Evolutionary conservation across 495 filamentous ascomycete genomes (phyloP), one percentile per base, ranked within the genome.

Genomic region (Trichoderma asperelloides): DNA sequence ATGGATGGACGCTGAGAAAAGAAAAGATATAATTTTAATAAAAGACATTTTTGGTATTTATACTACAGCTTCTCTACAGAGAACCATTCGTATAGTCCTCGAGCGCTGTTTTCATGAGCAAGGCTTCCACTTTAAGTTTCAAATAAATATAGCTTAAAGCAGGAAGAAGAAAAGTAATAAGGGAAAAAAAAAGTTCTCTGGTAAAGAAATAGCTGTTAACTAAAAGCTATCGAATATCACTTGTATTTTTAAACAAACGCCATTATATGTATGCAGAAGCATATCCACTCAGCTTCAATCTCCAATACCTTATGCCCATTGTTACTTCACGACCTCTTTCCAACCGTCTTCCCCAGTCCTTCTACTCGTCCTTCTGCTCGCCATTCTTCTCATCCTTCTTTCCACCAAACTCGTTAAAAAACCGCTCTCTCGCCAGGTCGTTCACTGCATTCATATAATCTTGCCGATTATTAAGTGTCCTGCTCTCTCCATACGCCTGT

Each of bases 371-470:
- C 15, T 64, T 40, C 3, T 64, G 21, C 28, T 41, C 40, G 1
- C 18, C 62, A 23, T 64, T 64, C 21, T 40, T 12, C 62, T 43
- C 33, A 41, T 39, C 18, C 33, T 64, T 64, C 62, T 64, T 39
- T 2, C 21, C 33, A 13, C 33, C 21, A 30, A 64, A 39, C 33
- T 43, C 40, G 21, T 41, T 64, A 2, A 43, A 64, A 21, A 88
- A 96, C 49, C 92, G 81, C 71, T 92, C 88, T 72, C 91, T 88
- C 1, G 92, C 92, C 73, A 85, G 87, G 63, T 95, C 89, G 72
- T 84, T 90, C 16, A 89, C 90, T 79, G 88, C 89, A 71, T 88
- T 87, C 60, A 93, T 75, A 72, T 94, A 97, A 62, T 89, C 90
- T 1, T 82, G 81, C 71, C 90, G 91, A 23, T 84, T 82, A 12